Base-by-base conservation (phyloP, 768 basidiomycete genomes). In the Lyophyllum decastes region DNA sequence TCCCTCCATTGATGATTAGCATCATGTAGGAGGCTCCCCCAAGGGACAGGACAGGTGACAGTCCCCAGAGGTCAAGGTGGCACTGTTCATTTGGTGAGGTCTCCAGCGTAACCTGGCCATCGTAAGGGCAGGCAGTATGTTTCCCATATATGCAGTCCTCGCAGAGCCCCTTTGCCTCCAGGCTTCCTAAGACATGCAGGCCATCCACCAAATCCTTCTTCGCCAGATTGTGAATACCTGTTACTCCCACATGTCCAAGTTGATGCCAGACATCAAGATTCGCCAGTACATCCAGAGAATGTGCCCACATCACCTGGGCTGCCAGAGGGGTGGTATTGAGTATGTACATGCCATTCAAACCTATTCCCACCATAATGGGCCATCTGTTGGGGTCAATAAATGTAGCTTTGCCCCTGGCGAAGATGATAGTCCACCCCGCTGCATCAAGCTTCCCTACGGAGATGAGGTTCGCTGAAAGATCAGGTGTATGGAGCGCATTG, bases 381-480 rank as follows among this genome's bases (percentile, higher is more conserved):
- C 30, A 11, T 6, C 30, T 11, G 6, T 33, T 25, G 6, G 50
- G 50, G 33, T 33, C 50, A n/a, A 40, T 21, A 25, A 51, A 51
- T 2, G 16, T 9, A 5, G 19, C 50, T n/a, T 19, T 34, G 0
- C 62, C 60, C 2, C 52, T 54, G 1, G 59, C 59, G 49, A 69
- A 68, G 2, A 54, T 48, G 1, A 66, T 49, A 1, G 16, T 34
- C 22, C 57, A 62, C 0, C 61, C 60, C 1, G 65, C 60, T 0
- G 27, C 33, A 46, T 67, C 63, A 12, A 71, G 48, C 27, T 55
- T 49, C 1, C 53, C 38, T 7, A 68, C 59, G 0, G 69, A 71
- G 4, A 72, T 45, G 1, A 72, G 66, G 45, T 73, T 69, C 4
- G 65, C 62, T 0, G 61, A 51, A 17, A 73, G 53, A 21, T 68